These are phyloP conservation scores for Suillus subaureus DNA, from an alignment of 768 basidiomycete genomes.

Conservation along the genomic window DNA sequence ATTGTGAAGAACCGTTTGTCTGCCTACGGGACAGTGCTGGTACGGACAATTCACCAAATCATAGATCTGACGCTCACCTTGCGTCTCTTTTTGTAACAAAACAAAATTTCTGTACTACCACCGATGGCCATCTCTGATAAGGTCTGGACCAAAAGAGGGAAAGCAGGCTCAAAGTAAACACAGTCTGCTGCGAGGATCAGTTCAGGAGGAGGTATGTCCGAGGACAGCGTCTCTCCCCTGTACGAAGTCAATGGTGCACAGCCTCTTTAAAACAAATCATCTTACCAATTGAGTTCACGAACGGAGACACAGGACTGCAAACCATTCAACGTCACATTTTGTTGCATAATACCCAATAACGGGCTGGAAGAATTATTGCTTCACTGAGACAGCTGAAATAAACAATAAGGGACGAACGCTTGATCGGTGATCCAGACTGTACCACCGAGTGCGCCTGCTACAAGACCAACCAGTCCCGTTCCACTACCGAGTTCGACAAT, in stretches of 20 bases:
- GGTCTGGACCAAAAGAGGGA: slow-evolving; percentile 83
- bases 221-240: slow-evolving; percentile 69
- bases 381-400: slow-evolving; percentile 16
- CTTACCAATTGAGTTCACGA: slow-evolving; percentile 77
- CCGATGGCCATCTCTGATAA: slow-evolving; percentile 61
- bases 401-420: slow-evolving; percentile 56
- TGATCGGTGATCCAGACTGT: slow-evolving; percentile 89
- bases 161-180: slow-evolving; percentile 94
- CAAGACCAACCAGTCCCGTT: slow-evolving; percentile 91
- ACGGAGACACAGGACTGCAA: slow-evolving; percentile 55
- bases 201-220: slow-evolving; percentile 51
- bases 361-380: slow-evolving; percentile 48
- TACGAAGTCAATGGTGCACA: slow-evolving; percentile 13
- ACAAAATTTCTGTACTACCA: slow-evolving; percentile 66
- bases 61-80: slow-evolving; percentile 52
- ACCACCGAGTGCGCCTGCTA: slow-evolving; percentile 68
- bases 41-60: slow-evolving; percentile 7
- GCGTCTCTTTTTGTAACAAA: slow-evolving; percentile 93
- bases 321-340: slow-evolving; percentile 70
- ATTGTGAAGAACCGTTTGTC: slow-evolving; percentile 86
- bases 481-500: slow-evolving; percentile 89
- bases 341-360: slow-evolving; percentile 75
- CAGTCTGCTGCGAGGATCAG: slow-evolving; percentile 91
- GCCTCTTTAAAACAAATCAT: slow-evolving; percentile 8
- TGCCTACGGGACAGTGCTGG: slow-evolving; percentile 49